These are phyloP conservation scores for Lactarius vividus DNA, from an alignment of 768 basidiomycete species.

Conservation along the genomic window DNA sequence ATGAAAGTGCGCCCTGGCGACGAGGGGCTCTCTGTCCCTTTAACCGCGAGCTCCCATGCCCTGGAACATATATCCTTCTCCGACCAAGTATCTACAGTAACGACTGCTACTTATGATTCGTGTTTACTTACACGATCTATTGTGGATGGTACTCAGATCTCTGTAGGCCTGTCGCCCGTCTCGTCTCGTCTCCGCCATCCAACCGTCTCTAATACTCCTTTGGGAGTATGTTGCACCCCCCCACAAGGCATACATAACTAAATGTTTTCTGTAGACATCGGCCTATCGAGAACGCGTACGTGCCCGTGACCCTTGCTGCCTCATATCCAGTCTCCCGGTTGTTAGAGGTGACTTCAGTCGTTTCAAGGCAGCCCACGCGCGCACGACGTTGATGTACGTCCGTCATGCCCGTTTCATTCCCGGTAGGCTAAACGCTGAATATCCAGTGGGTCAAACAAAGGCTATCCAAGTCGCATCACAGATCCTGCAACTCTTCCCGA, in stretches of 20 bases:
- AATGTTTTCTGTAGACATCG: not conserved
- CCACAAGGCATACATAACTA: not conserved
- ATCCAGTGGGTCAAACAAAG: constrained; percentile 1
- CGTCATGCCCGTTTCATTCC: not conserved
- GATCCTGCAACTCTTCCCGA: not conserved
- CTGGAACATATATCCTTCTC: constrained; percentile 1
- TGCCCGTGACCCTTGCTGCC: not conserved
- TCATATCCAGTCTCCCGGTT: not conserved
- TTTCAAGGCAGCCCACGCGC: not conserved
- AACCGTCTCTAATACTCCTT: not conserved
- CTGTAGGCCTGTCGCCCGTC: not conserved
- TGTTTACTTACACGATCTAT: not conserved
- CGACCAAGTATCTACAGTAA: not conserved
- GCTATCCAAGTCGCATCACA: not conserved
- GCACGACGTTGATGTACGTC: not conserved
- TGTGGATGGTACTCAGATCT: not conserved
- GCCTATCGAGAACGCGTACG: not conserved
- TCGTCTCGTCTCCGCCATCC: not conserved
- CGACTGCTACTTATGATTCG: not conserved
- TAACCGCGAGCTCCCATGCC: not conserved
- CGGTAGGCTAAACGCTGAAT: not conserved
- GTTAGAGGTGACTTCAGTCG: not conserved
- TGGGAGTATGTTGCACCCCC: not conserved
- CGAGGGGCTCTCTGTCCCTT: not conserved
- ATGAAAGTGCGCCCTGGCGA: not conserved